Conservation (phyloP, 2,329 filamentous ascomycete species). For the Cordyceps farinosa region DNA sequence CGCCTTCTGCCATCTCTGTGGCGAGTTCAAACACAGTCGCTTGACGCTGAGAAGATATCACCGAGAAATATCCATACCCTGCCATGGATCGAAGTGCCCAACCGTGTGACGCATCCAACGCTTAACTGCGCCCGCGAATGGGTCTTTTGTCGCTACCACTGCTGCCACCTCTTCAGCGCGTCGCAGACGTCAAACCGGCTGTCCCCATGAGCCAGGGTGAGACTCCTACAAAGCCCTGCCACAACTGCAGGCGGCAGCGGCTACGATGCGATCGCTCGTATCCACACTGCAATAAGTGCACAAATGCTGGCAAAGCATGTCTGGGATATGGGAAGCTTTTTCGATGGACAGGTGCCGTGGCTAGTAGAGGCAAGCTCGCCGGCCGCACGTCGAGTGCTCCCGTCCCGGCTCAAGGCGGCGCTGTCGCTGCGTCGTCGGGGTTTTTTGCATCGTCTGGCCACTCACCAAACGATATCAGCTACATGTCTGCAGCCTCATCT, state of each 20-base stretch:
- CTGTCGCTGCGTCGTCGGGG: background rate
- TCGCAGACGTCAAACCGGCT: background rate
- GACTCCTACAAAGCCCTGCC: slow-evolving; percentile 39
- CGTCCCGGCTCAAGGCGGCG: slow-evolving; percentile 5
- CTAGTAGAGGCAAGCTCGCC: slow-evolving; percentile 40
- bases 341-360: slow-evolving; percentile 48
- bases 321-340: slow-evolving; percentile 52
- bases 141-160: background rate
- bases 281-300: slow-evolving; percentile 51
- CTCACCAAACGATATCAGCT: background rate
- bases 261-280: slow-evolving; percentile 51
- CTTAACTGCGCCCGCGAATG: background rate
- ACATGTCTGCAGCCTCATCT: background rate
- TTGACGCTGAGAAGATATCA: background rate
- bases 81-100: background rate
- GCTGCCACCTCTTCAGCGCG: background rate
- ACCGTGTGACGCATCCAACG: slow-evolving; percentile 2
- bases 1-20: background rate
- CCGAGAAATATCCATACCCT: background rate
- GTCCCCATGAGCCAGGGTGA: slow-evolving; percentile 19
- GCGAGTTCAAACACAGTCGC: background rate
- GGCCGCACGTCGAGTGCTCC: slow-evolving; percentile 37
- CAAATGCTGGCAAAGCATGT: slow-evolving; percentile 46
- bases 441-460: background rate
- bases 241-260: slow-evolving; percentile 52